Percentiles rank a stretch among this genome's conserved stretches.
Evolutionary conservation across 208 protist genomes (phyloP).

Genomic region (Phytomonas serpens): DNA sequence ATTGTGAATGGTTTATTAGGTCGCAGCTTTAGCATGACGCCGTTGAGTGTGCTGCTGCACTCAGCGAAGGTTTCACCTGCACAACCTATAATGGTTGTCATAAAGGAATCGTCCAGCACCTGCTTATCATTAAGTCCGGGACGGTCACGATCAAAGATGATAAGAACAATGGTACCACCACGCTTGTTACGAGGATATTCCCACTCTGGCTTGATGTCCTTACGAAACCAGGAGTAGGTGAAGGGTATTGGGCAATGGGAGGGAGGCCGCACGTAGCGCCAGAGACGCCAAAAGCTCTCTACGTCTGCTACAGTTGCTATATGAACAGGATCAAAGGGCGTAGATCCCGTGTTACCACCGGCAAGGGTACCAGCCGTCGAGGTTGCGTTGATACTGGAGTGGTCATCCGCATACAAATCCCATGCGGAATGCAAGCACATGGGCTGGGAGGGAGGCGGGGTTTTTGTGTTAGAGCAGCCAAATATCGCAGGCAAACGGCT

Average conservation of each 20-base stretch:
- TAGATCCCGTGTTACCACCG: conserved; percentile 3
- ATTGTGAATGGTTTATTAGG: conserved; percentile 65
- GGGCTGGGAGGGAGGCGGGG: conserved; percentile 33
- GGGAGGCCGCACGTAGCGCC: conserved; percentile 58
- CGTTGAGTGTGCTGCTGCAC: conserved; percentile 62
- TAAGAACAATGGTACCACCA: conserved; percentile 72
- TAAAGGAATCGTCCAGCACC: conserved; percentile 76
- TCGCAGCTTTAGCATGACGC: conserved; percentile 80
- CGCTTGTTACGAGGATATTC: conserved; percentile 80
- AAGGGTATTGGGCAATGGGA: conserved; percentile 47
- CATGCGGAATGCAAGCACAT: conserved; percentile 61
- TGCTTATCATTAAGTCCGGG: conserved; percentile 64
- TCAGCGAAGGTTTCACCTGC: conserved; percentile 65
- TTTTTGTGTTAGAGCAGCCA: conserved; percentile 49
- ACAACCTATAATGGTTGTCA: conserved; percentile 61
- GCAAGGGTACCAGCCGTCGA: not conserved
- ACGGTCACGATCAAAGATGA: conserved; percentile 75
- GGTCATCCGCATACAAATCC: conserved; percentile 77
- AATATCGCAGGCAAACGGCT: conserved; percentile 50
- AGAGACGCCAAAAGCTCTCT: conserved; percentile 77
- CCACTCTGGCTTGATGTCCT: conserved; percentile 79
- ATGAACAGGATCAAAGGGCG: conserved; percentile 56
- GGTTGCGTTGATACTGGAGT: conserved; percentile 23
- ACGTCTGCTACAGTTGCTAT: conserved; percentile 64
- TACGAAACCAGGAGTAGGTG: conserved; percentile 85